Conservation (phyloP, 192 early-diverging fungal species). For the Umbelopsis isabellina region DNA sequence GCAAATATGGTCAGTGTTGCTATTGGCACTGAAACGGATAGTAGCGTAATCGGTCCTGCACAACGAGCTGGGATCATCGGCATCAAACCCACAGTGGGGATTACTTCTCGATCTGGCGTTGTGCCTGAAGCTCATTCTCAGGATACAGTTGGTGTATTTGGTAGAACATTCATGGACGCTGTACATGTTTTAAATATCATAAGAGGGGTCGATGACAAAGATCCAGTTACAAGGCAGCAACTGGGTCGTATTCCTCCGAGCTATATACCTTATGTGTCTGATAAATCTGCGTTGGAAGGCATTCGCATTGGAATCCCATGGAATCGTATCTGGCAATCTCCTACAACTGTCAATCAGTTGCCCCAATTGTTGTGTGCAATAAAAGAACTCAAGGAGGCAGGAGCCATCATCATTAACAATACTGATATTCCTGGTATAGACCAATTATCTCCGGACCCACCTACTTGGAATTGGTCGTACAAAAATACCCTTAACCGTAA, state of each 20-base stretch:
- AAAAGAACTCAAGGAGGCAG: conserved; percentile 21
- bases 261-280: neutral
- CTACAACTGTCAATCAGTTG: neutral
- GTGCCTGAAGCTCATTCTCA: conserved; percentile 53
- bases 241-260: neutral
- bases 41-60: conserved; percentile 59
- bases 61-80: conserved; percentile 56
- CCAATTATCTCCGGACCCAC: neutral
- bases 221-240: conserved; percentile 23
- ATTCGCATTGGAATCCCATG: conserved; percentile 1
- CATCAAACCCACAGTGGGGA: conserved; percentile 63
- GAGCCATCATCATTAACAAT: conserved; percentile 35
- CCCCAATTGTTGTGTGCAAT: neutral
- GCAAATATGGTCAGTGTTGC: conserved; percentile 31
- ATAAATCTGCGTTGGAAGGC: neutral
- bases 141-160: conserved; percentile 58
- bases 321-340: conserved; percentile 2
- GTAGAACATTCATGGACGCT: conserved; percentile 35
- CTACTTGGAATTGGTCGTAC: conserved; percentile 15
- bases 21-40: conserved; percentile 63
- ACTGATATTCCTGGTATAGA: conserved; percentile 15
- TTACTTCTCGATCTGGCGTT: conserved; percentile 55
- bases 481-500: neutral
- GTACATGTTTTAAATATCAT: conserved; percentile 38
- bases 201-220: conserved; percentile 20